Percentiles rank a stretch among this genome's conserved stretches.
These are phyloP conservation scores for Marasmius oreades DNA, from an alignment of 1,284 basidiomycete species.

Conservation along the genomic window DNA sequence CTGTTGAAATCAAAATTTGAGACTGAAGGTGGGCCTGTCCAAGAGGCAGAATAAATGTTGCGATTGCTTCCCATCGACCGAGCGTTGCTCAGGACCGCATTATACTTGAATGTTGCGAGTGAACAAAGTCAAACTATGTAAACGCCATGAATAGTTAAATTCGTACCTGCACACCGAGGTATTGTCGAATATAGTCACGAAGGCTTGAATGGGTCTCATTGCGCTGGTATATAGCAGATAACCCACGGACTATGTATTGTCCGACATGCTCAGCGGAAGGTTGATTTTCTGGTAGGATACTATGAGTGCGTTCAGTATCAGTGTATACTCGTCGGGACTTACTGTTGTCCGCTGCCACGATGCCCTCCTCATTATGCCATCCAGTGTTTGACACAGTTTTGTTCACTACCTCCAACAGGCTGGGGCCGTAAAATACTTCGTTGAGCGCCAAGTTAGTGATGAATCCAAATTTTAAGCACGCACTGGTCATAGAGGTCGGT, in stretches of 20 bases:
- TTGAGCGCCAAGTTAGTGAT: neutral
- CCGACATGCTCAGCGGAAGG: slow-evolving; percentile 1
- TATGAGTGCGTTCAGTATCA: too few species aligned
- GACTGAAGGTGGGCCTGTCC: slow-evolving; percentile 10
- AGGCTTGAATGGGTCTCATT: slow-evolving; percentile 8
- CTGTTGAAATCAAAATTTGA: neutral
- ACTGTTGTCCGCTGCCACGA: neutral
- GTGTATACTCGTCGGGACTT: neutral
- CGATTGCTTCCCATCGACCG: slow-evolving; percentile 3
- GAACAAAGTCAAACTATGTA: neutral
- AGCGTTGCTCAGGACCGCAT: slow-evolving; percentile 12
- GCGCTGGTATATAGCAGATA: slow-evolving; percentile 7
- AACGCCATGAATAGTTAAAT: neutral
- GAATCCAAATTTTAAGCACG: neutral
- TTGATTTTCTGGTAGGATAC: neutral
- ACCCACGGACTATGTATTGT: slow-evolving; percentile 3
- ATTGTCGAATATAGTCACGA: slow-evolving; percentile 4
- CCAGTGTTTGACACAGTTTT: neutral
- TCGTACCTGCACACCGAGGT: slow-evolving; percentile 11
- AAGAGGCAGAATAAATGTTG: slow-evolving; percentile 11
- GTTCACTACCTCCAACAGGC: neutral
- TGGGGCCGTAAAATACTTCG: neutral
- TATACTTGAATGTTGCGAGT: slow-evolving; percentile 3
- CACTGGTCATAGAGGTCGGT: neutral
- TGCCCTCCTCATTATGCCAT: neutral